Conservation (phyloP, 2,329 filamentous ascomycete genomes). For the Diaporthe australafricana region DNA sequence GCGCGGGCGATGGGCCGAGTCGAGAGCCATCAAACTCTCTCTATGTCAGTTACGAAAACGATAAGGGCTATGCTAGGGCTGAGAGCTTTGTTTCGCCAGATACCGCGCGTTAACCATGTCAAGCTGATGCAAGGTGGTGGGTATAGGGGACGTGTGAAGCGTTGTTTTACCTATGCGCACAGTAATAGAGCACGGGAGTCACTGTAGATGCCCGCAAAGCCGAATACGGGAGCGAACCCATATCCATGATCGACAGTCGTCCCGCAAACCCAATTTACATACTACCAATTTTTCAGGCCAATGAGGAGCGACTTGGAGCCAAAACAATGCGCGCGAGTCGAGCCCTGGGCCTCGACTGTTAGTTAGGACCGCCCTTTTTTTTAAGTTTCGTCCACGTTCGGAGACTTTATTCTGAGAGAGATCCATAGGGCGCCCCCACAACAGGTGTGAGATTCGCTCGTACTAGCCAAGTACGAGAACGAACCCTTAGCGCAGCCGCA, state of each 20-base stretch:
- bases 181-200: neutral
- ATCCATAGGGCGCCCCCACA: neutral
- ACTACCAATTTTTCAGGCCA: neutral
- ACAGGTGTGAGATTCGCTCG: neutral
- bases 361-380: neutral
- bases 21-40: neutral
- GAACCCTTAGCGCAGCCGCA: conserved; percentile 8
- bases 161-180: neutral
- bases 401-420: neutral
- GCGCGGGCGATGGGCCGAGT: neutral
- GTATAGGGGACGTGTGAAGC: conserved; percentile 1
- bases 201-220: neutral
- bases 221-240: conserved; percentile 21
- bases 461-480: neutral
- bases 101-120: conserved; percentile 11
- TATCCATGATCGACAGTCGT: neutral
- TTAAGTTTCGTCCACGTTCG: neutral
- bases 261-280: conserved; percentile 6
- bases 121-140: conserved; percentile 1
- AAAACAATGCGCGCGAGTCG: conserved; percentile 15
- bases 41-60: conserved; percentile 10
- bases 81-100: neutral
- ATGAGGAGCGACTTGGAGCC: neutral
- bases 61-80: conserved; percentile 15
- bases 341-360: neutral